A percentile compares a stretch with the other conserved stretches of the same genome.
These are phyloP conservation scores for Logfia minima DNA, from an alignment of 129 eudicot species.

Conservation along the genomic window DNA sequence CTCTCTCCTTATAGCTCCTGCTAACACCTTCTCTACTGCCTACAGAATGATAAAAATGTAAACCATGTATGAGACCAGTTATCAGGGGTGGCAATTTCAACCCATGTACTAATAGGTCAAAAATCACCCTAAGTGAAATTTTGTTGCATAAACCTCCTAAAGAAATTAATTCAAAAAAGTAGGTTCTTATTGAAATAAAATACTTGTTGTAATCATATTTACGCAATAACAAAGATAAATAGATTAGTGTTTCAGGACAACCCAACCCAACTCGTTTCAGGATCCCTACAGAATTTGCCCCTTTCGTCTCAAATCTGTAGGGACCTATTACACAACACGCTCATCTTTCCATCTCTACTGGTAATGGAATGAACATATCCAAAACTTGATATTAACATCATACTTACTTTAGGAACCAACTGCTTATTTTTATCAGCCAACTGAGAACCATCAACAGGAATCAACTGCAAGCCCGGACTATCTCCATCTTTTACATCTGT, in stretches of 20 bases:
- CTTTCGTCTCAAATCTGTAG: not conserved
- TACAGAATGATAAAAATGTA: conserved; percentile 31
- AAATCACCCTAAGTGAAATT: not conserved
- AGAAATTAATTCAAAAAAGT: not conserved
- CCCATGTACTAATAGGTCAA: not conserved
- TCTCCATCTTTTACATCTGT: conserved; percentile 43
- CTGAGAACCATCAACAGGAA: conserved; percentile 56
- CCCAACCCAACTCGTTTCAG: not conserved
- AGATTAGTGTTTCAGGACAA: not conserved
- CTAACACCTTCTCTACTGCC: conserved; percentile 97
- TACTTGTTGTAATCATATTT: not conserved
- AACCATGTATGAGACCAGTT: not conserved
- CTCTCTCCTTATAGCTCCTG: conserved; percentile 99
- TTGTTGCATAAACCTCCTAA: not conserved
- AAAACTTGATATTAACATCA: not conserved
- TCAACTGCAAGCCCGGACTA: conserved; percentile 58
- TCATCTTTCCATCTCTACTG: not conserved
- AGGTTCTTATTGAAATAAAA: not conserved
- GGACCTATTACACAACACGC: too few relatives aligned
- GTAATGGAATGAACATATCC: conserved; percentile 1
- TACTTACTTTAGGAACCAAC: conserved; percentile 79
- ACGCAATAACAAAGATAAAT: not conserved
- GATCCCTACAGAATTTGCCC: not conserved
- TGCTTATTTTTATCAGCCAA: conserved; percentile 50
- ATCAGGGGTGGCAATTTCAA: conserved; percentile 1